Conservation (phyloP, 345 rosid species). For the Cochlearia excelsa region DNA sequence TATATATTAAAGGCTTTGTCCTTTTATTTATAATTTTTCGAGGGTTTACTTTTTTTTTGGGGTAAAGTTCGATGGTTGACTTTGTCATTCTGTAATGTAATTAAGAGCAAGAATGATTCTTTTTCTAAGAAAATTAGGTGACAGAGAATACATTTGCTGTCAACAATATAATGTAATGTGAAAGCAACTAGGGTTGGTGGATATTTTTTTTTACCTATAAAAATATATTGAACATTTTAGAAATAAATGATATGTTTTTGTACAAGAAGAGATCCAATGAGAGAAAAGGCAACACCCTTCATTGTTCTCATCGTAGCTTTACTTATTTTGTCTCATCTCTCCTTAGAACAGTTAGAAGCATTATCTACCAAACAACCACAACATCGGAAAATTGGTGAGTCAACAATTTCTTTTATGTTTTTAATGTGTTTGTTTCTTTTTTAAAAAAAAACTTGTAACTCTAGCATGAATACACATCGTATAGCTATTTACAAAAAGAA, state of each 20-base stretch:
- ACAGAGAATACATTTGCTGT: neutral
- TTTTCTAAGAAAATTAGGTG: neutral
- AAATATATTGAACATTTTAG: neutral
- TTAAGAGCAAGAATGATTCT: neutral
- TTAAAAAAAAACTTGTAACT: neutral
- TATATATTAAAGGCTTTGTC: too few species aligned
- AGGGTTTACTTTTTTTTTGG: too few species aligned
- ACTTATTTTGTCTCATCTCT: constrained; percentile 11
- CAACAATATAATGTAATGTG: constrained; percentile 6
- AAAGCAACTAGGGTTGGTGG: constrained; percentile 13
- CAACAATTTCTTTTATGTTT: neutral
- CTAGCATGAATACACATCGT: neutral
- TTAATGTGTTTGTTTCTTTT: neutral
- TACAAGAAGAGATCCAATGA: constrained; percentile 5
- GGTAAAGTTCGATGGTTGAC: too few species aligned
- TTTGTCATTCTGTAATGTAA: too few species aligned
- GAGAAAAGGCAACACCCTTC: neutral
- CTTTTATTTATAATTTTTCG: too few species aligned
- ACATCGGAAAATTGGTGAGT: constrained; percentile 11
- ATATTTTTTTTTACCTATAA: neutral
- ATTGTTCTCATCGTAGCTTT: constrained; percentile 3
- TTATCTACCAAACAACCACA: constrained; percentile 6
- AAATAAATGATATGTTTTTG: neutral
- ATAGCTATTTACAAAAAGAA: neutral
- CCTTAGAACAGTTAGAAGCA: constrained; percentile 15